Percentiles rank a stretch among this genome's conserved stretches.
These are phyloP conservation scores for Xylaria telfairii DNA, from an alignment of 495 filamentous ascomycete species.

Conservation along the genomic window DNA sequence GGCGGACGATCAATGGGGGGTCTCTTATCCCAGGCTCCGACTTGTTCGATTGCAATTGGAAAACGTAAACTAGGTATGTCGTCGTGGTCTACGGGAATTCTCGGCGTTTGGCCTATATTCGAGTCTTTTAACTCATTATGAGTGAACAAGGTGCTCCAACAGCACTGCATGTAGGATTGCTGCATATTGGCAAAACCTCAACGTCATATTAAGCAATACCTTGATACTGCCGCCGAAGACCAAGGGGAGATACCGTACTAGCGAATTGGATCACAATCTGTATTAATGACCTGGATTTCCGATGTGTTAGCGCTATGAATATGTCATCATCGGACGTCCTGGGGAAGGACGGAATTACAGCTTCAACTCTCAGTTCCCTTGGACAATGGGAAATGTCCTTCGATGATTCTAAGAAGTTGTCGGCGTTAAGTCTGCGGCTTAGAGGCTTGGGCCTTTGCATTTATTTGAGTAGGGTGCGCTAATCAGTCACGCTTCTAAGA, in stretches of 20 bases:
- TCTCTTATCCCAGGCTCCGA: not conserved
- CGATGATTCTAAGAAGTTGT: not conserved
- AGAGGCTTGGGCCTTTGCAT: not conserved
- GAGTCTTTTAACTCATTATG: not conserved
- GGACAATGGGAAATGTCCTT: not conserved
- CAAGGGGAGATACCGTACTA: not conserved
- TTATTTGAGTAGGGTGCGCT: too few relatives aligned
- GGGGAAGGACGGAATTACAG: not conserved
- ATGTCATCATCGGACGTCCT: not conserved
- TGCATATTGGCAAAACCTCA: not conserved
- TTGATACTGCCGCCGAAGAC: not conserved
- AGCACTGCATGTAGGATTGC: not conserved
- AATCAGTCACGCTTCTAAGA: not conserved
- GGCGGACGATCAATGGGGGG: constrained; percentile 1
- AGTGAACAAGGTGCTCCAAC: not conserved
- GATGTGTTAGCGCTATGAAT: not conserved
- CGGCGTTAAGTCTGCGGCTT: not conserved
- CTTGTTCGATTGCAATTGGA: constrained; percentile 6
- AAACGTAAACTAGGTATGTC: not conserved
- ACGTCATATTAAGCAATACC: not conserved
- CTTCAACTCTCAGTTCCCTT: not conserved
- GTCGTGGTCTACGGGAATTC: not conserved
- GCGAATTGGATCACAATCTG: not conserved
- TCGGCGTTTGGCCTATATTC: not conserved
- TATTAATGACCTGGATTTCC: not conserved